A percentile compares a stretch with the other conserved stretches of the same genome.
Evolutionary conservation across 2,329 filamentous ascomycete species (phyloP).

Genomic region (Fusarium equiseti): DNA sequence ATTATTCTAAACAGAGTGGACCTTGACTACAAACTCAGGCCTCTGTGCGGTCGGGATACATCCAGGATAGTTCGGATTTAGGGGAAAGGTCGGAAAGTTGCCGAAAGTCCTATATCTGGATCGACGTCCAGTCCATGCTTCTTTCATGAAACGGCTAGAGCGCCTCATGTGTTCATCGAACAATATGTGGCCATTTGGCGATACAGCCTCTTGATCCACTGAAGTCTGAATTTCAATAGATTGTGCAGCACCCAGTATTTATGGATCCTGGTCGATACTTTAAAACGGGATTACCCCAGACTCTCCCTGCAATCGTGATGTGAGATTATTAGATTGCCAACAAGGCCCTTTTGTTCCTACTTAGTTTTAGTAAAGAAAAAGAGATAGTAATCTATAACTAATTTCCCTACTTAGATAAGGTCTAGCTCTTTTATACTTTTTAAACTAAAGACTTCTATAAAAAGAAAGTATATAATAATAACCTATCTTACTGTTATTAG

Average conservation of each 20-base stretch:
- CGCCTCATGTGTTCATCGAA: neutral
- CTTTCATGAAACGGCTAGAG: too few species aligned
- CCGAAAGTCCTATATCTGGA: neutral
- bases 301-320: neutral
- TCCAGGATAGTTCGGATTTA: neutral
- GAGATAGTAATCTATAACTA: neutral
- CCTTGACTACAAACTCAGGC: neutral
- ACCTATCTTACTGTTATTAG: too few species aligned
- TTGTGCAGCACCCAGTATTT: rapidly evolving
- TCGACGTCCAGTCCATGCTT: rapidly evolving
- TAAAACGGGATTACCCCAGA: neutral
- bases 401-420: neutral
- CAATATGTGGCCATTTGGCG: neutral
- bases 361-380: neutral
- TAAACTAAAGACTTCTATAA: too few species aligned
- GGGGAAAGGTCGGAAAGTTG: neutral
- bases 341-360: neutral
- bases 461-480: too few species aligned
- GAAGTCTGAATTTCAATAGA: neutral
- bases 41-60: neutral
- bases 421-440: too few species aligned
- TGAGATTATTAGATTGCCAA: neutral
- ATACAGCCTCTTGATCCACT: rapidly evolving
- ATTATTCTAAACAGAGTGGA: neutral
- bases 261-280: neutral